Evolutionary conservation across 345 rosid species (phyloP), one percentile per base, ranked within the genome.

Genomic region (Citrus mangshanensis): DNA sequence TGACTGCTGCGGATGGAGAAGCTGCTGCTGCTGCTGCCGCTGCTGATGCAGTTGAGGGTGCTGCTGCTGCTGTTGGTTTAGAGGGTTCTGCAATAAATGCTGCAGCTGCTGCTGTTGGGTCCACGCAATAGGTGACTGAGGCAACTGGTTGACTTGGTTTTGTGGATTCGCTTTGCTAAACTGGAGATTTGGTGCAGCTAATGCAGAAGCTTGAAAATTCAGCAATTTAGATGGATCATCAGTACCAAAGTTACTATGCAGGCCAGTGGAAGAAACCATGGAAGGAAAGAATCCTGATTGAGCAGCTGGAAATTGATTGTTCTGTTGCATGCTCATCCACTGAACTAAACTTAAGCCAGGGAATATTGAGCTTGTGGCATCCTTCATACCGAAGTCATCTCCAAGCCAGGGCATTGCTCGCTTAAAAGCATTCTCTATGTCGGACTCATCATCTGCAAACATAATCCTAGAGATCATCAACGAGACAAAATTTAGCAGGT

Each of bases 251-350:
- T 83, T 91, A 87, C 82, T 89, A 54, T 89, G 94, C 83, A 92
- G 28, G 40, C 86, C 87, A 74, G 82, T 82, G 42, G 91, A 82
- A 32, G 92, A 84, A 78, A 85, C 81, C 84, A 83, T 80, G 6
- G 97, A 80, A 7, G 94, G 95, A 75, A 92, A 81, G 77, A 81
- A 79, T 82, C 93, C 93, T 24, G 89, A 78, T 72, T 90, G 95
- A 79, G 92, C 81, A 74, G 87, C 85, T 77, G 89, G 88, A 74
- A 90, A 86, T 82, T 88, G 96, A 86, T 91, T 89, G 77, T 85
- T 92, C 81, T 93, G 99, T 79, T 95, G 99, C 99, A 95, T 93
- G 84, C 92, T 93, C 99, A 95, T 95, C 99, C 99, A 95, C 83
- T 93, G 99, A 76, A 91, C 96, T 65, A 95, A 86, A 83, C 96